Base-by-base conservation (phyloP, 164 flowering plant genomes). In the Tinospora cordifolia region DNA sequence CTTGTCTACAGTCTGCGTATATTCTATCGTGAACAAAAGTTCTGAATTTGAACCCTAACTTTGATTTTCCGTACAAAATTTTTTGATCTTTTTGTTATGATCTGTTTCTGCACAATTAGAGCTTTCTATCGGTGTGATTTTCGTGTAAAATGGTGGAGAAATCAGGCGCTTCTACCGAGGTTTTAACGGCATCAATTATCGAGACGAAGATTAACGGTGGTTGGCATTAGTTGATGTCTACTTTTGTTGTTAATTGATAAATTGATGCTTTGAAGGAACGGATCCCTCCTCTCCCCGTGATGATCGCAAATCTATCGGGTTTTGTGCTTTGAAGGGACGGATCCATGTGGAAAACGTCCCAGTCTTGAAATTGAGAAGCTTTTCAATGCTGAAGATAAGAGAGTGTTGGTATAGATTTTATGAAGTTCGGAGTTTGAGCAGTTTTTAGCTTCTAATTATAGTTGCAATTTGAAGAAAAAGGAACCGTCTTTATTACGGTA, bases 91-190 rank as follows among this genome's bases (percentile, higher is more conserved):
- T 30, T 30, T 30, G 36, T 30, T 17, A 8, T 21, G n/a, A 19
- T 9, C 21, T 54, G 60, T 54, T 44, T 54, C 60, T 54, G n/a
- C 65, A 34, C 36, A 10, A 34, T 65, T 27, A 19, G 36, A 57
- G 74, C 40, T 54, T 21, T 58, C 69, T 8, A 51, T 65, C 19
- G 69, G 60, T 72, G 64, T 38, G 69, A 57, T 49, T 64, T 64
- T 64, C 12, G 34, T 22, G 63, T 6, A 9, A 6, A 64, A 11
- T 46, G 30, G 75, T 8, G 27, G 65, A n/a, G 22, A 22, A 67
- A 25, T 67, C 40, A 26, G 12, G 24, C 13, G 49, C 2, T 41
- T 22, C 27, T 21, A 4, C 41, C n/a, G 68, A 25, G 59, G 12
- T 67, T 49, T 47, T 3, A 12, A 21, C 10, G 26, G 3, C 49